Evolutionary conservation across 129 eudicot genomes (phyloP).

Genomic region (Oenanthe sinensis): DNA sequence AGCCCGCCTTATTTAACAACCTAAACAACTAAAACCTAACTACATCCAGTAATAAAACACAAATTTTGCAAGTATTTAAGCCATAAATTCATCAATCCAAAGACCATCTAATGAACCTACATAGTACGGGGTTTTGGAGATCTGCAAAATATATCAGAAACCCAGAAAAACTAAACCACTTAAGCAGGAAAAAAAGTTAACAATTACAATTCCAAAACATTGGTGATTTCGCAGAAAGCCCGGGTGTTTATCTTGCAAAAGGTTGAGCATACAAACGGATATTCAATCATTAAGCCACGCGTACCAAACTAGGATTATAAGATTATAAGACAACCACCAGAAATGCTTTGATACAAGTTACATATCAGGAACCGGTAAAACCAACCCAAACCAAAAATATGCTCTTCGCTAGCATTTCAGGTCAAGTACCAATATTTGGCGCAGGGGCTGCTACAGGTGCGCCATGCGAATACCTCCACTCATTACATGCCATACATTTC

Average conservation of each 20-base stretch:
- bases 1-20: constrained; percentile 9
- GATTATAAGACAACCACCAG: not conserved
- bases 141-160: constrained; percentile 31
- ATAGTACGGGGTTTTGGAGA: constrained; percentile 23
- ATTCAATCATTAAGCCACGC: no score
- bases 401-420: not conserved
- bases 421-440: constrained; percentile 68
- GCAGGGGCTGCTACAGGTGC: constrained; percentile 54
- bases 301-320: no score
- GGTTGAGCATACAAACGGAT: no score
- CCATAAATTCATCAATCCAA: not conserved
- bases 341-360: not conserved
- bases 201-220: not conserved
- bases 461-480: constrained; percentile 93
- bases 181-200: not conserved
- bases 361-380: not conserved
- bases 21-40: constrained; percentile 22
- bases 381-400: not conserved
- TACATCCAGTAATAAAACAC: constrained; percentile 16
- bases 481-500: constrained; percentile 71
- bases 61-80: not conserved
- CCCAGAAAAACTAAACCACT: constrained; percentile 21
- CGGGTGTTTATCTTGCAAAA: no score
- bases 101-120: not conserved
- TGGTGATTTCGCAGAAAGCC: no score